These are phyloP conservation scores for Leishmania aethiopica DNA, from an alignment of 208 protist species.

Conservation along the genomic window DNA sequence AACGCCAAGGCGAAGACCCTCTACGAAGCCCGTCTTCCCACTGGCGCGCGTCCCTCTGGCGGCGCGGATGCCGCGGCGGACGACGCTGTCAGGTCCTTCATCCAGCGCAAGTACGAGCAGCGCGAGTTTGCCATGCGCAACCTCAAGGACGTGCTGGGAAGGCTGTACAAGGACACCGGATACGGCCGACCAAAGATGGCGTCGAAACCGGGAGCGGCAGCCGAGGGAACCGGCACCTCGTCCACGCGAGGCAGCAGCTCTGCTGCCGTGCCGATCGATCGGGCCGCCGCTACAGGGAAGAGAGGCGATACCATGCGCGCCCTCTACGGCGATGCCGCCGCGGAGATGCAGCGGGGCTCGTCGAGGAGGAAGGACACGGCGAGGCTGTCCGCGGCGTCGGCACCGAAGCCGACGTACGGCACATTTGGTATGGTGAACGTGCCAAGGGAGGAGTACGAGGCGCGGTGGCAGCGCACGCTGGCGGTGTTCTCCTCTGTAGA, in stretches of 20 bases:
- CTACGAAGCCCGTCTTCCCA: conserved; percentile 56
- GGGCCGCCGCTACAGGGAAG: conserved; percentile 41
- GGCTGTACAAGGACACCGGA: conserved; percentile 64
- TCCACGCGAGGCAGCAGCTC: neutral
- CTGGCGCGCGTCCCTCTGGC: conserved; percentile 7
- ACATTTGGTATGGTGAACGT: conserved; percentile 87
- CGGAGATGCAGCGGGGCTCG: conserved; percentile 5
- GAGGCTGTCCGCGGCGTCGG: neutral
- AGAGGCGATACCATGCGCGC: conserved; percentile 49
- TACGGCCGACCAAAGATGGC: conserved; percentile 46
- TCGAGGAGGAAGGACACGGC: neutral
- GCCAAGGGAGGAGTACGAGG: conserved; percentile 59
- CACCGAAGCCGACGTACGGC: conserved; percentile 56
- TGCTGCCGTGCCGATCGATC: conserved; percentile 7
- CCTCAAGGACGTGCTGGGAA: conserved; percentile 36
- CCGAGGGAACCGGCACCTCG: neutral
- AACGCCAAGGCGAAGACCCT: conserved; percentile 66
- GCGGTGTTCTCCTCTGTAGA: conserved; percentile 43
- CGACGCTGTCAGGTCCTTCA: conserved; percentile 51
- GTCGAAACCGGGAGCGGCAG: neutral
- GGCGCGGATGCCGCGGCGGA: conserved; percentile 31
- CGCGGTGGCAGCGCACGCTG: conserved; percentile 39
- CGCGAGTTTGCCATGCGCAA: conserved; percentile 62
- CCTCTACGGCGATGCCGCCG: conserved; percentile 38
- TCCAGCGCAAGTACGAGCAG: conserved; percentile 73